Evolutionary conservation across 345 rosid species (phyloP), one percentile per base, ranked within the genome.

Genomic region (Clausena lansium): DNA sequence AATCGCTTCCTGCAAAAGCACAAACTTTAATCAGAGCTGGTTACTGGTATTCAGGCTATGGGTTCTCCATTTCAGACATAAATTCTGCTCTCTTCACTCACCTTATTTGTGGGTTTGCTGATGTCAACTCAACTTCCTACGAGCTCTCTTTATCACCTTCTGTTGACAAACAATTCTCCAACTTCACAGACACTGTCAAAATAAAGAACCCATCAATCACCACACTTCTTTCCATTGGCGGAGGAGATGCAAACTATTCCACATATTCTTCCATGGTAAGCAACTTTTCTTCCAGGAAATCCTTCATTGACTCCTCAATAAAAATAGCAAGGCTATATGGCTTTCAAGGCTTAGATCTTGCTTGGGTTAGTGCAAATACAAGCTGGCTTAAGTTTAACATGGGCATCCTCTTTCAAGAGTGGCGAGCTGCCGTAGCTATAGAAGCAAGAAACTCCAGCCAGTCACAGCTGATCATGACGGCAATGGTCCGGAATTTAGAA

Each of bases 311-410:
- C 22, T 30, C 74, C 13, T 71, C 45, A 9, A 32, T 71, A n/a
- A 55, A 32, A 41, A 5, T 5, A 24, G 71, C 57, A 15, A 39
- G 57, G 27, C 20, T 24, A 10, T 41, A 67, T 39, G 71, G 71
- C 71, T 77, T 69, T n/a, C 41, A 78, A 6, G 85, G 87, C 55
- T 76, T 80, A 0, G 87, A 82, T 19, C 71, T 85, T 25, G 73
- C 35, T 5, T 77, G 78, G 81, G 50, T 6, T 8, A 38, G 22
- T 55, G 71, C 81, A 20, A 67, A 62, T 15, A 64, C 73, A 20
- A 7, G 63, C 10, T 71, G 70, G 6, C 76, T 69, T 8, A n/a
- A 76, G 73, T 0, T 2, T 15, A 70, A 77, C 32, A 38, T 79
- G 14, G 63, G 63, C 2, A 32, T 19, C 9, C 75, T 71, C 9